A percentile compares a stretch with the other conserved stretches of the same genome.
These are phyloP conservation scores for Senecio squalidus DNA, from an alignment of 140 eudicot species.

Conservation along the genomic window DNA sequence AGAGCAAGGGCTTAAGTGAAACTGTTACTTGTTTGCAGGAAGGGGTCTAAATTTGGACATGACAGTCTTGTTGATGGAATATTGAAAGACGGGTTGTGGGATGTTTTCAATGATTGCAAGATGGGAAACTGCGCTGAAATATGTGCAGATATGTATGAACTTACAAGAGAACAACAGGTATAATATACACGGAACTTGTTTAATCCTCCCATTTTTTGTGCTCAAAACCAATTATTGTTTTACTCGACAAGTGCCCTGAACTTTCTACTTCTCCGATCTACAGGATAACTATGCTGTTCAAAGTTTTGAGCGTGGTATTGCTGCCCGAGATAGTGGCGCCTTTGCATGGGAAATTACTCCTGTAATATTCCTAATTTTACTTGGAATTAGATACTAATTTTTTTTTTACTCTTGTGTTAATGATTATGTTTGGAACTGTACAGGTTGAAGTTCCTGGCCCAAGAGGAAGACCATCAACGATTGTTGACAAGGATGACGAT, in stretches of 20 bases:
- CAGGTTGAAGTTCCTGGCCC: conserved; percentile 98
- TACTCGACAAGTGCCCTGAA: neutral
- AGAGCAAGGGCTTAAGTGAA: conserved; percentile 1
- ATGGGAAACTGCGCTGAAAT: conserved; percentile 93
- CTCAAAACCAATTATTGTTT: no score
- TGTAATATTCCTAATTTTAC: conserved; percentile 38
- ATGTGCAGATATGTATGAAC: conserved; percentile 70
- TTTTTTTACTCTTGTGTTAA: neutral
- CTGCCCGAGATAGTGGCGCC: conserved; percentile 86
- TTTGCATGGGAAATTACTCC: conserved; percentile 95
- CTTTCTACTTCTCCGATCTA: neutral
- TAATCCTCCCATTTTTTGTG: neutral
- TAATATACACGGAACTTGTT: neutral
- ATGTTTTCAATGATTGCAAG: conserved; percentile 74
- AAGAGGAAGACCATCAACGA: conserved; percentile 78
- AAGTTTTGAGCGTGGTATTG: conserved; percentile 96
- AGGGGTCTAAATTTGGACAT: conserved; percentile 92
- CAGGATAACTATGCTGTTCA: conserved; percentile 92
- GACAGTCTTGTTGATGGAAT: conserved; percentile 89
- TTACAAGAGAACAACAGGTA: conserved; percentile 94
- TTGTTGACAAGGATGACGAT: conserved; percentile 69
- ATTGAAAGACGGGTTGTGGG: conserved; percentile 89
- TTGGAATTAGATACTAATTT: conserved; percentile 4
- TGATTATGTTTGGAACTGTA: conserved; percentile 12
- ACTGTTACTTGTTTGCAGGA: conserved; percentile 40